These are phyloP conservation scores for Silybum marianum DNA, from an alignment of 129 eudicot genomes.

Conservation along the genomic window DNA sequence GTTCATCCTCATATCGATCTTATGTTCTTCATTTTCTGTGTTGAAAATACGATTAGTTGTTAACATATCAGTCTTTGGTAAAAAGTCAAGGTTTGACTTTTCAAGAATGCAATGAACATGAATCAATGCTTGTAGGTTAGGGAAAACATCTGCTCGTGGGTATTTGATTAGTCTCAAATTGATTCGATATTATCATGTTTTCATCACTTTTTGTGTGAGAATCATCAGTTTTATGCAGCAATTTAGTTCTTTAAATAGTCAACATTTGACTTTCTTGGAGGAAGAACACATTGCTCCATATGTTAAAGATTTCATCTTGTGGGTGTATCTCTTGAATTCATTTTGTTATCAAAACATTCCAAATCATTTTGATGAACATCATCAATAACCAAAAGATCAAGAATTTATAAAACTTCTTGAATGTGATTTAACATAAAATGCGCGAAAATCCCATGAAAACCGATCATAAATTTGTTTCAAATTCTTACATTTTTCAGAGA, in stretches of 20 bases:
- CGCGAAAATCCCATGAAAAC: neutral
- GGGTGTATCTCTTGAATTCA: neutral
- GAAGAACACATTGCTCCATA: conserved; percentile 18
- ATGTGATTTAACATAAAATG: neutral
- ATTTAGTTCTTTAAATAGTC: conserved; percentile 5
- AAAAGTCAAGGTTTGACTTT: conserved; percentile 13
- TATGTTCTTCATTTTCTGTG: neutral
- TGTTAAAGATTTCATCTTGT: conserved; percentile 9
- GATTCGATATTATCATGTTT: neutral
- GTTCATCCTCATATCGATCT: too few species aligned
- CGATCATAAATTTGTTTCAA: neutral
- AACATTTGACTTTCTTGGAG: conserved; percentile 18
- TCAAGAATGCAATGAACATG: neutral
- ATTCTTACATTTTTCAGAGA: conserved; percentile 46
- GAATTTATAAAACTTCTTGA: neutral
- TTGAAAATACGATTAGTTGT: neutral
- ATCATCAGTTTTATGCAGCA: neutral
- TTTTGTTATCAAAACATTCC: neutral
- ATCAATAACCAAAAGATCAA: neutral
- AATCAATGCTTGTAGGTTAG: neutral
- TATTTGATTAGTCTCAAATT: neutral
- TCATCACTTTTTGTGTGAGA: neutral
- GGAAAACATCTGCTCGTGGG: neutral
- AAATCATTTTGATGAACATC: neutral
- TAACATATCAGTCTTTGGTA: neutral